Base-by-base conservation (phyloP, 2,329 filamentous ascomycete genomes). In the Phyllosticta citribraziliensis region DNA sequence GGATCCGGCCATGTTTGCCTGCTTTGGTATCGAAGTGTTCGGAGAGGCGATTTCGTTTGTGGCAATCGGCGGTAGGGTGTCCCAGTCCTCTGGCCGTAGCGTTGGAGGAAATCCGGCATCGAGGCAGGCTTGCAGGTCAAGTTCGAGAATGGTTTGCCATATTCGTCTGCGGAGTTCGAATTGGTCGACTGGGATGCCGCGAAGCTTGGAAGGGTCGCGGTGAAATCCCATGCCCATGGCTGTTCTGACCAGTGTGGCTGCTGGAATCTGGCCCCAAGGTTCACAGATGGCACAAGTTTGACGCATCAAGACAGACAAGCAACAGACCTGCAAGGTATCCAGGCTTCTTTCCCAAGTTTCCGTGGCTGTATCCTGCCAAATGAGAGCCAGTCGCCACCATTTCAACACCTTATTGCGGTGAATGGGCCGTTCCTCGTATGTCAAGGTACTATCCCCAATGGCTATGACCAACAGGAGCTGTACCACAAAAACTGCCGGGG, bases 151-250 rank as follows among this genome's bases (percentile, higher is more conserved):
- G 0, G 76, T 77, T n/a, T 71, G 69, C 76, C 76, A 79, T 2
- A 78, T 57, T 19, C 76, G 70, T n/a, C 76, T 72, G 10, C 75
- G 74, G 69, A 79, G 75, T 62, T 79, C 77, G 0, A 58, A 63
- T 51, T 71, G 66, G 55, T 69, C 78, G 1, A 64, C 60, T 3
- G 70, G 70, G 55, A 76, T 72, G 24, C 72, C 72, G 1, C 65
- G 64, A n/a, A 75, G 72, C 3, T 67, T 68, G 11, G 66, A 64
- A 10, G 75, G 74, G 53, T 76, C 71, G 0, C 73, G 70, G 64
- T 78, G 75, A 12, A 78, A 62, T 3, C 77, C 77, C 70, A 78
- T 75, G 9, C 68, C 68, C 66, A 76, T 73, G 12, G 76, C 76
- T 17, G 70, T 72, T 12, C 75, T 73, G 20, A 77, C 69, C 11